Evolutionary conservation across 192 early-diverging fungal species (phyloP), one percentile per base, ranked within the genome.

Genomic region (Funneliformis geosporum): DNA sequence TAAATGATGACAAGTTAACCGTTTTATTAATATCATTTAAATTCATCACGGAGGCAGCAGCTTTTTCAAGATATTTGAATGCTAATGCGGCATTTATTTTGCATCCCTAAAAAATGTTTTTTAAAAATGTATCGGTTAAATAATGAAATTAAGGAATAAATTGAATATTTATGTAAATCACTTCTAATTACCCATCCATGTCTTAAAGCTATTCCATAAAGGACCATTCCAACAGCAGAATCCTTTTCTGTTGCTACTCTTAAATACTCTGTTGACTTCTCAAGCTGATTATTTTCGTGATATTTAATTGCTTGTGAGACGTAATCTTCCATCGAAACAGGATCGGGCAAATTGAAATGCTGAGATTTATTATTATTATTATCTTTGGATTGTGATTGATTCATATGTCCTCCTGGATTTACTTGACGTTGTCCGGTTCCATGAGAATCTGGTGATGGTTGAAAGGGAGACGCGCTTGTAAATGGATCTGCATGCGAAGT

Each of bases 151-250:
- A 14, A 55, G 21, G 16, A 21, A 55, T 21, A 7, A 4, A 18
- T 10, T 23, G 9, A 11, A 23, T 25, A 27, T 23, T 2, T 23
- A 18, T 38, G 40, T n/a, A 50, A 18, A 18, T 12, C 4, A 39
- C 11, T 65, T 8, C 10, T 67, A 33, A 72, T 80, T 73, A 83
- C 88, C 93, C 93, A 94, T 44, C 93, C 93, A 81, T 94, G 93
- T 18, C 93, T 88, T 18, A 92, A 85, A 18, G 93, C 91, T 47
- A 94, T 81, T 3, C 93, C 93, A 78, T 92, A 93, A 79, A 94
- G 89, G 70, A 93, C 84, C 84, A 93, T 88, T 11, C 92, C 92
- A 2, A 93, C 83, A 16, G 92, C 90, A 73, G 87, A 89, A 12
- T 88, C 85, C 40, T 81, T 72, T 74, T 92, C 88, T 8, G 93